Evolutionary conservation across 208 protist genomes (phyloP).

Genomic region (Trichomonas vaginalis): DNA sequence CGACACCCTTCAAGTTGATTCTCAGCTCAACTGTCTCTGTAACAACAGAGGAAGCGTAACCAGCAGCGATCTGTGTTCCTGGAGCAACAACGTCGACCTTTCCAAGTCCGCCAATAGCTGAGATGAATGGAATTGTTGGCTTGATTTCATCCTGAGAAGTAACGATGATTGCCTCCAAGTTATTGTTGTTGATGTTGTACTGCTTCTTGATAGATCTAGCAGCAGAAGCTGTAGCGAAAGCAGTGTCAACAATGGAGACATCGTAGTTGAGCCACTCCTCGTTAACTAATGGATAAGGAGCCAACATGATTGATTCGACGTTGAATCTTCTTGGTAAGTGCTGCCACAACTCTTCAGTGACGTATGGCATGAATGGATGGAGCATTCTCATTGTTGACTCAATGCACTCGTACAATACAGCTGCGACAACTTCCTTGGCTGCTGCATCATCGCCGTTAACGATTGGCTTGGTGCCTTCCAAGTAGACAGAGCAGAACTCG

Average conservation of each 20-base stretch:
- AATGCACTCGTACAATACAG: background rate
- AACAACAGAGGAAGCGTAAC: background rate
- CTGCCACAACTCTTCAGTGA: constrained; percentile 98
- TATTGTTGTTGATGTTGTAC: background rate
- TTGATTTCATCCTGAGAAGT: background rate
- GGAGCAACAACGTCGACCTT: background rate
- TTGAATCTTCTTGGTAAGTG: constrained; percentile 45
- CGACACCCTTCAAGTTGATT: background rate
- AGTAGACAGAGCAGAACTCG: constrained; percentile 89
- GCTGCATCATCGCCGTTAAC: background rate
- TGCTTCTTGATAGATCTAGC: background rate
- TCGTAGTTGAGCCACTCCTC: background rate
- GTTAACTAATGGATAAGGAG: constrained; percentile 22
- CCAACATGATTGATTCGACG: constrained; percentile 31
- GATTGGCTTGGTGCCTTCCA: constrained; percentile 38
- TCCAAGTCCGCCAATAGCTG: background rate
- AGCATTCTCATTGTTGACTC: constrained; percentile 62
- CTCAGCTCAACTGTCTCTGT: background rate
- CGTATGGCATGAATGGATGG: constrained; percentile 97
- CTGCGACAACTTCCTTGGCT: background rate
- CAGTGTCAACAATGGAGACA: background rate
- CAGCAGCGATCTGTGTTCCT: background rate
- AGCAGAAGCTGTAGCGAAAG: background rate
- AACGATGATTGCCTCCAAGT: background rate
- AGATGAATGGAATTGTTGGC: background rate